Percentiles rank a stretch among this genome's conserved stretches.
Evolutionary conservation across 768 basidiomycete species (phyloP).

Genomic region (Pleurotus eryngii): DNA sequence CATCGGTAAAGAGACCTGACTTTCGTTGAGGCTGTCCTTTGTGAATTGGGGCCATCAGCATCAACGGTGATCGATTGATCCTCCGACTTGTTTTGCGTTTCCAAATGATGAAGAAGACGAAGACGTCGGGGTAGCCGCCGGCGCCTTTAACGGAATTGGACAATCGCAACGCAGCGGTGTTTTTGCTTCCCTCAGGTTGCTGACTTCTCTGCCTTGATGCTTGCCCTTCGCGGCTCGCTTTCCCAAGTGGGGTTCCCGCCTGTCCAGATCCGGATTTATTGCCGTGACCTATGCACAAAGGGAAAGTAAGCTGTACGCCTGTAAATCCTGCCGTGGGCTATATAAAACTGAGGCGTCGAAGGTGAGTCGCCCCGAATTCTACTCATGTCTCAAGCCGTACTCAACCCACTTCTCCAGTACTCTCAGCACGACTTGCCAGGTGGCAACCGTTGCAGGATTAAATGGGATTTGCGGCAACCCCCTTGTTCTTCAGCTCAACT

Average conservation of each 20-base stretch:
- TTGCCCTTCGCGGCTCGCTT: background rate
- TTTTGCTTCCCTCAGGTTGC: too few species aligned
- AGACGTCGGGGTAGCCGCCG: too few species aligned
- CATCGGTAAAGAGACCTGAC: too few species aligned
- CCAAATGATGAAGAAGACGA: too few species aligned
- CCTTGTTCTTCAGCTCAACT: slow-evolving; percentile 27
- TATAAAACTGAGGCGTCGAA: background rate
- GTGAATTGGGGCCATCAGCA: too few species aligned
- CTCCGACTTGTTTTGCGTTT: too few species aligned
- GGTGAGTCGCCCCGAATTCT: background rate
- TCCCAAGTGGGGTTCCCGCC: background rate
- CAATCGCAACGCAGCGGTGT: too few species aligned
- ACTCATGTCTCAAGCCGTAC: slow-evolving; percentile 7
- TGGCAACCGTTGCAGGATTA: slow-evolving; percentile 27
- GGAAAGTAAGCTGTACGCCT: slow-evolving; percentile 4
- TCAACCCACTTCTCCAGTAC: slow-evolving; percentile 36
- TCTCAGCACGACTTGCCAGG: slow-evolving; percentile 28
- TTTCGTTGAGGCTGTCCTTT: too few species aligned
- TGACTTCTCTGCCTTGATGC: too few species aligned
- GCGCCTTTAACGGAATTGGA: too few species aligned
- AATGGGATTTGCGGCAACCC: slow-evolving; percentile 51
- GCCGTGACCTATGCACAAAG: slow-evolving; percentile 3
- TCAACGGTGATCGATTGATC: too few species aligned
- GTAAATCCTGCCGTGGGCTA: background rate
- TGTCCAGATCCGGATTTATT: background rate